Evolutionary conservation across 352 stramenopile genomes (phyloP).

Genomic region (Phytophthora vignae): DNA sequence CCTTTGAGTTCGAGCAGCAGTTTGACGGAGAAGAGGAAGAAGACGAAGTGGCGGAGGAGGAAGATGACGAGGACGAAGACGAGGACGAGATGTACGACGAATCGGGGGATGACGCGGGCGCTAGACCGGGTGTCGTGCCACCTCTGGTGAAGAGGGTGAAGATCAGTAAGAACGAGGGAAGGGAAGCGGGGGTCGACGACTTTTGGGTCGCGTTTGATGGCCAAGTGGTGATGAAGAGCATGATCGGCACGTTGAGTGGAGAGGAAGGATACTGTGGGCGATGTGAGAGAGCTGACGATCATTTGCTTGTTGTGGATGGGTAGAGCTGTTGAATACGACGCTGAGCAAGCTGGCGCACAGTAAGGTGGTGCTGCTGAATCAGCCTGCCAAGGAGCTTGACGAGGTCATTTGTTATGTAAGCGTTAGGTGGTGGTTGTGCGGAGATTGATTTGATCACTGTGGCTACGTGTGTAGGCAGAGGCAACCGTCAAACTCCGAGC

Average conservation of each 20-base stretch:
- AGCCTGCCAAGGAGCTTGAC: constrained; percentile 46
- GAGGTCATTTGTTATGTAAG: constrained; percentile 34
- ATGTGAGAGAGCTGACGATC: background rate
- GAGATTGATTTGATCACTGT: background rate
- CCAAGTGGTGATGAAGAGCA: constrained; percentile 68
- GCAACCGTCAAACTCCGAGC: constrained; percentile 31
- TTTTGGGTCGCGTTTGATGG: constrained; percentile 80
- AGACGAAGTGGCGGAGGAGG: constrained; percentile 52
- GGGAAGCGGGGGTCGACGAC: constrained; percentile 42
- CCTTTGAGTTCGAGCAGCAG: constrained; percentile 12
- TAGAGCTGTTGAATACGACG: constrained; percentile 81
- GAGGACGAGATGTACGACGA: constrained; percentile 71
- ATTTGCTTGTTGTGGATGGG: background rate
- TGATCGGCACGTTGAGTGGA: constrained; percentile 59
- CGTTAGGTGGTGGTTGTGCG: background rate
- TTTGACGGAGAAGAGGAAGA: constrained; percentile 50
- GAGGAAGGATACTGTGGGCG: background rate
- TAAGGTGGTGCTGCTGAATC: constrained; percentile 61
- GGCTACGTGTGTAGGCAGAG: constrained; percentile 23
- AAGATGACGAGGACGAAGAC: constrained; percentile 59
- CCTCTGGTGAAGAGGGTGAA: constrained; percentile 44
- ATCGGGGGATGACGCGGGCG: constrained; percentile 58
- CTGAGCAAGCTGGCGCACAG: constrained; percentile 69
- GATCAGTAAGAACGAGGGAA: background rate
- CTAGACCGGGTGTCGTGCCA: constrained; percentile 27